Evolutionary conservation across 345 rosid genomes (phyloP).

Genomic region (Eucalyptus pumila): DNA sequence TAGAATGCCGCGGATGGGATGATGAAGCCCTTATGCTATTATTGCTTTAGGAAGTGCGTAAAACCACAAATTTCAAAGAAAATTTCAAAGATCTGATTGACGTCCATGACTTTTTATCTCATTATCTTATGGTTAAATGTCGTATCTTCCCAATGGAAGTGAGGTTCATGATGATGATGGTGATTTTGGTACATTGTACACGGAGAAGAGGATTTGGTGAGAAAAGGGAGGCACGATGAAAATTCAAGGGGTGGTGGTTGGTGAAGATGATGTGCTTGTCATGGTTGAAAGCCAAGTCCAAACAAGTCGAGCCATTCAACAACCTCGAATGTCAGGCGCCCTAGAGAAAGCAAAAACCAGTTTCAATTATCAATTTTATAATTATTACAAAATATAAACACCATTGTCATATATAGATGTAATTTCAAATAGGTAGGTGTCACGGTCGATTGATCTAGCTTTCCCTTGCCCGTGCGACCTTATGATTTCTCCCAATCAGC

Average conservation of each 20-base stretch:
- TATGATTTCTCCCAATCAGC: too few species aligned
- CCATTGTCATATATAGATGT: neutral
- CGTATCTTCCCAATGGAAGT: neutral
- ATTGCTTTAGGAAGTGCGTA: neutral
- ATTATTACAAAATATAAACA: neutral
- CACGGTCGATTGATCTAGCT: accelerated
- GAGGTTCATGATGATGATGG: neutral
- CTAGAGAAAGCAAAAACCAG: neutral
- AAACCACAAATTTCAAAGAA: neutral
- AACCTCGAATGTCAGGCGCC: neutral
- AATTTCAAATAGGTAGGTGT: neutral
- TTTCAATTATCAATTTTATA: neutral
- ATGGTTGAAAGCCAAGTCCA: neutral
- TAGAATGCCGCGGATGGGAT: neutral
- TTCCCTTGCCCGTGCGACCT: accelerated
- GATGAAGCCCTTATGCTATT: neutral
- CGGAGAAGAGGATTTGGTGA: neutral
- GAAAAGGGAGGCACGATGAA: neutral
- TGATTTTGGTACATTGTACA: neutral
- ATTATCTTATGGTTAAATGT: neutral
- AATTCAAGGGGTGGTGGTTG: neutral
- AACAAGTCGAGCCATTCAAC: neutral
- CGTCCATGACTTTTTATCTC: neutral
- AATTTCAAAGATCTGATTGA: neutral
- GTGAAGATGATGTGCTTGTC: neutral